phyloP scores from a whole-genome alignment of 164 flowering plant genomes.

The Akebia trifoliata region DNA sequence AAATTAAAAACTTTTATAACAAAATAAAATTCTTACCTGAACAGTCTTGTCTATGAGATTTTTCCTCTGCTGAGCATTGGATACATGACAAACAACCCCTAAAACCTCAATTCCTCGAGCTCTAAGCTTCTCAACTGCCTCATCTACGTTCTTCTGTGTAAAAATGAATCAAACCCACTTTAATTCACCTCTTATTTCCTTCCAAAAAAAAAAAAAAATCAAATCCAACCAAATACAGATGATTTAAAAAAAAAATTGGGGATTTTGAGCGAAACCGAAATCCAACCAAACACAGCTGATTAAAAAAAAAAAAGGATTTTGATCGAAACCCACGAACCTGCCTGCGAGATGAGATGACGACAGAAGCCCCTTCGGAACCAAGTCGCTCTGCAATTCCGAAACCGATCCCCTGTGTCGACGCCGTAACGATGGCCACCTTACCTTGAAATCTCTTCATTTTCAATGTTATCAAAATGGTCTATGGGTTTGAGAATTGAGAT shows the following conservation, averaged over 20 bases:
- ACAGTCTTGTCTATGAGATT: constrained; percentile 60
- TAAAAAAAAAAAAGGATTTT: neutral
- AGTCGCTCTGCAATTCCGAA: constrained; percentile 76
- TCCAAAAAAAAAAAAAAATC: neutral
- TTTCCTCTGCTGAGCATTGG: constrained; percentile 78
- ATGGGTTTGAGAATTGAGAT: too few species aligned
- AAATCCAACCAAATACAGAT: constrained; percentile 12
- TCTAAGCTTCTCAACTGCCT: constrained; percentile 72
- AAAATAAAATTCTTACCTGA: constrained; percentile 36
- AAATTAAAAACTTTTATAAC: neutral
- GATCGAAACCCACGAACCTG: constrained; percentile 41
- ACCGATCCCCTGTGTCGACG: constrained; percentile 94
- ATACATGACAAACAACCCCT: constrained; percentile 91
- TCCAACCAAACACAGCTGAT: neutral
- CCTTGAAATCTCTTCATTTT: constrained; percentile 62
- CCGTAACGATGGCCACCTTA: constrained; percentile 87
- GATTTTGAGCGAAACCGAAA: neutral
- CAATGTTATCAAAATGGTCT: too few species aligned
- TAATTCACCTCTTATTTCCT: neutral
- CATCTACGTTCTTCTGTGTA: constrained; percentile 78
- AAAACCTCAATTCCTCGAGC: constrained; percentile 60
- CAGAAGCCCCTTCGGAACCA: constrained; percentile 87
- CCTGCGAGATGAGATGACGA: constrained; percentile 82
- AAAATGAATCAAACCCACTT: neutral
- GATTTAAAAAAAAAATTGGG: neutral